phyloP scores from a whole-genome alignment of 176 grass and related monocot species.

The Oryza officinalis region DNA sequence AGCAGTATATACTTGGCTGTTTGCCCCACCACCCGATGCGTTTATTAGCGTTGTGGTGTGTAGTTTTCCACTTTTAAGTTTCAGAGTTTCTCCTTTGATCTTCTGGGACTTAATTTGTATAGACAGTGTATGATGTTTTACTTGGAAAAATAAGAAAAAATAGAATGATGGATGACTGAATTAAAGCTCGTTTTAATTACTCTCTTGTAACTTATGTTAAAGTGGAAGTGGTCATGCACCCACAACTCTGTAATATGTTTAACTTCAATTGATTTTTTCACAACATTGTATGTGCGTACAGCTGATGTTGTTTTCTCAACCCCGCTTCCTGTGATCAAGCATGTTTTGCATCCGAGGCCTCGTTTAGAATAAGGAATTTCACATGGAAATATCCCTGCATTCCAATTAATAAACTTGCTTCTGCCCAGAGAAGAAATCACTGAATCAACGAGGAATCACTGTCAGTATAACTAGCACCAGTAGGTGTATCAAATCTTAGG shows the following conservation, averaged over 20 bases:
- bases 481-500: neutral
- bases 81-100: neutral
- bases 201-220: neutral
- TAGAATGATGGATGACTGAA: neutral
- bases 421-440: too few relatives aligned
- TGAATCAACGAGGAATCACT: too few relatives aligned
- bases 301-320: neutral
- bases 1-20: slow-evolving; percentile 35
- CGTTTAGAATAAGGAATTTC: neutral
- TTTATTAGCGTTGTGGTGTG: slow-evolving; percentile 58
- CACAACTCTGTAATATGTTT: neutral
- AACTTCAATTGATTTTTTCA: neutral
- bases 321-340: neutral
- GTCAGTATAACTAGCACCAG: too few relatives aligned
- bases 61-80: slow-evolving; percentile 18
- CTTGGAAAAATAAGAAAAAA: neutral
- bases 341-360: neutral
- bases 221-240: neutral
- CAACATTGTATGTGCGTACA: neutral
- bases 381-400: neutral
- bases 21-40: slow-evolving; percentile 46
- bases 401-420: neutral
- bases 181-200: neutral
- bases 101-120: slow-evolving; percentile 33
- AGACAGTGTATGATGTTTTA: slow-evolving; percentile 23